Evolutionary conservation across 2,329 filamentous ascomycete species (phyloP), one percentile per base, ranked within the genome.

Genomic region (Lasiodiplodia gonubiensis): DNA sequence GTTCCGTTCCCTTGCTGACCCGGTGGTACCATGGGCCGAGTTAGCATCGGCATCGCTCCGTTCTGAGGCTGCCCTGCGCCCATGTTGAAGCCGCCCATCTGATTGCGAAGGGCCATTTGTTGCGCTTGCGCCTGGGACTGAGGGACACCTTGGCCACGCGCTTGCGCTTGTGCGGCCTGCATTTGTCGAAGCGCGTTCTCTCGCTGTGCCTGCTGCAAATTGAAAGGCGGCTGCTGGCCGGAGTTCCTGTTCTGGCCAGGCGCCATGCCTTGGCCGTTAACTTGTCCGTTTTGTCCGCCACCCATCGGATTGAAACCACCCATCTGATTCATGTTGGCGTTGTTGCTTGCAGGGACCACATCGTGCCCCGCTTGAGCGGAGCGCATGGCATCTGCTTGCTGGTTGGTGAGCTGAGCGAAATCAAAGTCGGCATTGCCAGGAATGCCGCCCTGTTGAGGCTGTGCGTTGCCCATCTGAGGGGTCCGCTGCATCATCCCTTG

Each of bases 301-400:
- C 23, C 23, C 74, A 71, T 77, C 76, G 67, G 72, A 68, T 72
- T 80, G 54, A 65, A 63, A 35, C 33, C 52, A 21, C 59, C 64
- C 52, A 67, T 55, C 21, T 53, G 64, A 76, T 49, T 73, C 72
- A 51, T 74, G 76, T 78, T 84, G 69, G 82, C 81, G 64, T 85
- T 85, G 72, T 85, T 86, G 75, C 86, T 90, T 7, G 86, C 88
- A 11, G 88, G 88, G 3, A 90, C 88, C n/a, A 89, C 87, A 51
- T 86, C 79, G 69, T 88, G 86, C 10, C 88, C 88, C 59, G 85
- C 85, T 75, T 89, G 85, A 72, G 88, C 86, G 18, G 84, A 84
- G 64, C 86, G 85, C 70, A 88, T 76, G n/a, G 86, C 87, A 70
- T 88, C 87, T 49, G 84, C 84, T 76, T 89, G 88, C 71, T 89